phyloP scores from a whole-genome alignment of 768 basidiomycete genomes.

The Mycena epipterygia region DNA sequence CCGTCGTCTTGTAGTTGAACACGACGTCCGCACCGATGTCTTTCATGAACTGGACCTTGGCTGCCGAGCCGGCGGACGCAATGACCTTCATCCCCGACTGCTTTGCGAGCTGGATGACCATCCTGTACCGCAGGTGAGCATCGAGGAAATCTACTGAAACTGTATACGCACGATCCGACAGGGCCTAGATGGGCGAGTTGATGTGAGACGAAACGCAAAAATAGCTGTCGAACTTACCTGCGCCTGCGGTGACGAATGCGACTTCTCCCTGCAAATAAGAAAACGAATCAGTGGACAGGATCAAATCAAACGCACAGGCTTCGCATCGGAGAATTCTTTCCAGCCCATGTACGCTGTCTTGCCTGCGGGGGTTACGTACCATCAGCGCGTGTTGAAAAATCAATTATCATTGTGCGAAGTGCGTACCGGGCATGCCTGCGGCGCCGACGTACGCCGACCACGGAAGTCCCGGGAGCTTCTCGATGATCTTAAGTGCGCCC shows the following conservation, averaged over 20 bases:
- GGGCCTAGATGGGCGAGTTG: too few relatives aligned
- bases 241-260: too few relatives aligned
- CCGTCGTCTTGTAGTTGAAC: slow-evolving; percentile 11
- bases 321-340: slow-evolving; percentile 34
- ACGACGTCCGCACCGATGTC: not conserved
- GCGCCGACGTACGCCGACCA: slow-evolving; percentile 58
- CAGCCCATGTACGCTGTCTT: slow-evolving; percentile 44
- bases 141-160: too few relatives aligned
- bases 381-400: not conserved
- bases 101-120: slow-evolving; percentile 7
- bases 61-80: not conserved
- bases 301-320: too few relatives aligned
- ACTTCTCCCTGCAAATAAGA: too few relatives aligned
- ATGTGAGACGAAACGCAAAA: too few relatives aligned
- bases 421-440: slow-evolving; percentile 68
- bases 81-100: not conserved
- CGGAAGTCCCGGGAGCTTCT: slow-evolving; percentile 10
- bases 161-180: too few relatives aligned
- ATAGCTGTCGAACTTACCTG: too few relatives aligned
- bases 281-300: too few relatives aligned
- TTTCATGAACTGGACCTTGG: slow-evolving; percentile 6
- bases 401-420: not conserved
- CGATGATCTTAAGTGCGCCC: not conserved
- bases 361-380: slow-evolving; percentile 22
- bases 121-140: not conserved